Evolutionary conservation across 2,329 filamentous ascomycete species (phyloP), one percentile per base, ranked within the genome.

Genomic region (Fusarium verticillioides): DNA sequence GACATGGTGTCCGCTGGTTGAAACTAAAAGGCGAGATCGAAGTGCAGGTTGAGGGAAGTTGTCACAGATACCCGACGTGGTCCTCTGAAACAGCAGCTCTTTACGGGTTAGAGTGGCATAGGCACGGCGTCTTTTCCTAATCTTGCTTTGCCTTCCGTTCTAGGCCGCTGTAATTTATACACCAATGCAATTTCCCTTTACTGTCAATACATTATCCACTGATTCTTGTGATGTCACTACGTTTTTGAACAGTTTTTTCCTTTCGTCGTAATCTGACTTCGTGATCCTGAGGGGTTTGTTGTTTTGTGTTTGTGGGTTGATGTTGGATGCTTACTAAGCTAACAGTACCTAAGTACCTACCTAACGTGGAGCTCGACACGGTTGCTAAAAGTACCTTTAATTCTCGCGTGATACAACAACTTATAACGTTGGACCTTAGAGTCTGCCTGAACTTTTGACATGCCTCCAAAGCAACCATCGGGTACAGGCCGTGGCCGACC

Each of bases 81-180:
- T 81, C 78, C 78, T 81, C 80, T 83, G 80, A 78, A 82, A 80
- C 81, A 82, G 75, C 79, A 81, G 79, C 81, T 82, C 80, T 82
- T 83, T 82, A 81, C 82, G 82, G 82, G 80, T 84, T 85, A 85
- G 84, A 85, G 81, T 84, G 84, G 84, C 83, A 84, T 85, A 81
- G 83, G 83, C 83, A 84, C 81, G 83, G 83, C 83, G 83, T 84
- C 82, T 81, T 83, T 80, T 80, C 82, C 75, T 78, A 79, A 81
- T 82, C 76, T 81, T 83, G 83, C 82, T 83, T 78, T 84, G 83
- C 82, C 83, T 80, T 82, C 82, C 82, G 82, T 83, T 84, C 83
- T 84, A 84, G 82, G 83, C 86, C 87, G 87, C 85, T 90, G 88
- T 90, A 90, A 89, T 89, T 87, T 89, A 89, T 88, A 88, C 83